Percentiles rank a stretch among this genome's conserved stretches.
Evolutionary conservation across 805 yeast genomes (phyloP).

Genomic region (Wickerhamiella vanderwaltii): DNA sequence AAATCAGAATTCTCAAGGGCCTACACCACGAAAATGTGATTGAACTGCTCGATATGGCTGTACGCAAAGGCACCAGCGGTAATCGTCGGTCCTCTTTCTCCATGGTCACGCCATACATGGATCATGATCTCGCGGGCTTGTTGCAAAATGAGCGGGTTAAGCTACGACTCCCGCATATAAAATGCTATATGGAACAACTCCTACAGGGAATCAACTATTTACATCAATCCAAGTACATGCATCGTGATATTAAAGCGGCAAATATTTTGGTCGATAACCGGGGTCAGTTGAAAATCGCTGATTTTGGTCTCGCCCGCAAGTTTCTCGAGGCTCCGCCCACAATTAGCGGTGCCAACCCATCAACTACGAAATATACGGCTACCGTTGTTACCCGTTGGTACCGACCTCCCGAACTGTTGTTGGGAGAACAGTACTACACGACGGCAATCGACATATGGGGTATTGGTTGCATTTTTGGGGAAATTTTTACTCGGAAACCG

Average conservation of each 20-base stretch:
- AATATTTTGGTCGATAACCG: conserved; percentile 66
- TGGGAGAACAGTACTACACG: conserved; percentile 78
- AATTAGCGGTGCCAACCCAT: conserved; percentile 34
- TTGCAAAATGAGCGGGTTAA: conserved; percentile 63
- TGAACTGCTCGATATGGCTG: conserved; percentile 67
- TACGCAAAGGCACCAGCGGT: conserved; percentile 24
- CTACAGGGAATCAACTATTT: conserved; percentile 71
- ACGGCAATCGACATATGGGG: conserved; percentile 98
- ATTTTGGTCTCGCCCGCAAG: conserved; percentile 82
- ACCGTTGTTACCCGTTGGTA: conserved; percentile 95
- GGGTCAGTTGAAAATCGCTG: conserved; percentile 83
- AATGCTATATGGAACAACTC: conserved; percentile 70
- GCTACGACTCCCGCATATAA: conserved; percentile 56
- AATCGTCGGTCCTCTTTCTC: conserved; percentile 39
- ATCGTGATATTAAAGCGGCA: conserved; percentile 95
- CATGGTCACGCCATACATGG: conserved; percentile 88
- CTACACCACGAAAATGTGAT: conserved; percentile 61
- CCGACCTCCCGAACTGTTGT: conserved; percentile 82
- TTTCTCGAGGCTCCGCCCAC: conserved; percentile 54
- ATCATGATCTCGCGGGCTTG: conserved; percentile 81
- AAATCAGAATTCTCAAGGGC: conserved; percentile 66
- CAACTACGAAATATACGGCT: conserved; percentile 37
- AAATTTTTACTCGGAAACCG: conserved; percentile 69
- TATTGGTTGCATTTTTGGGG: conserved; percentile 90
- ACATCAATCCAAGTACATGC: conserved; percentile 51